These are phyloP conservation scores for Ceratocystis alfenasii DNA, from an alignment of 2,329 filamentous ascomycete genomes.

Conservation along the genomic window DNA sequence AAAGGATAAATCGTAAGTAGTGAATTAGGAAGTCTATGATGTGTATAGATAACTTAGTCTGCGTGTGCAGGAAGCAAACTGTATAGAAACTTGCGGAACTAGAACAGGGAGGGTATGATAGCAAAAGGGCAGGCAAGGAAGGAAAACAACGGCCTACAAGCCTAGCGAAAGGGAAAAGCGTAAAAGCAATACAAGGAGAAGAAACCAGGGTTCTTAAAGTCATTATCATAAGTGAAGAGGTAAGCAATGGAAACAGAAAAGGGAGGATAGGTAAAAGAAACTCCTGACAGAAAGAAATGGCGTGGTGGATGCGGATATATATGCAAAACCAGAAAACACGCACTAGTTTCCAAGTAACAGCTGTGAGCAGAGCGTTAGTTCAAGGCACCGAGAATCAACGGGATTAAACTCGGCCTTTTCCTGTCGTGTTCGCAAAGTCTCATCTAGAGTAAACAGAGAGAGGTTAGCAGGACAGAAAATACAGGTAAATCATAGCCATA, in stretches of 20 bases:
- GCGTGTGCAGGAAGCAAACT: conserved; percentile 7
- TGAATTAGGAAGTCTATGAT: conserved; percentile 11
- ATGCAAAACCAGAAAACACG: background rate
- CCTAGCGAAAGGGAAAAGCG: background rate
- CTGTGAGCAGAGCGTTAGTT: conserved; percentile 40
- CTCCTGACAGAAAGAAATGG: background rate
- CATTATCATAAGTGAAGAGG: background rate
- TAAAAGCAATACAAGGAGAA: background rate
- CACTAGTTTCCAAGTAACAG: conserved; percentile 30
- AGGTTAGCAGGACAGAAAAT: conserved; percentile 7
- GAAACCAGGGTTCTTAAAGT: conserved; percentile 2
- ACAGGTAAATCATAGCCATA: background rate
- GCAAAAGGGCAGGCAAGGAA: background rate
- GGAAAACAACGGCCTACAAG: background rate
- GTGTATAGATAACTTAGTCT: background rate
- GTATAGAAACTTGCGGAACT: conserved; percentile 13
- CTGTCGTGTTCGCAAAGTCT: conserved; percentile 34
- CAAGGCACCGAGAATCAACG: conserved; percentile 39
- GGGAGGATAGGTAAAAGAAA: background rate
- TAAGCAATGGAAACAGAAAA: background rate
- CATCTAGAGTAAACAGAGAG: conserved; percentile 19
- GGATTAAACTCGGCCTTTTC: conserved; percentile 41
- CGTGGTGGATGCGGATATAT: background rate
- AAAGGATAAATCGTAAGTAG: background rate
- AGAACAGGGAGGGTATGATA: background rate